Evolutionary conservation across 768 basidiomycete genomes (phyloP).

Genomic region (Boletus coccyginus): DNA sequence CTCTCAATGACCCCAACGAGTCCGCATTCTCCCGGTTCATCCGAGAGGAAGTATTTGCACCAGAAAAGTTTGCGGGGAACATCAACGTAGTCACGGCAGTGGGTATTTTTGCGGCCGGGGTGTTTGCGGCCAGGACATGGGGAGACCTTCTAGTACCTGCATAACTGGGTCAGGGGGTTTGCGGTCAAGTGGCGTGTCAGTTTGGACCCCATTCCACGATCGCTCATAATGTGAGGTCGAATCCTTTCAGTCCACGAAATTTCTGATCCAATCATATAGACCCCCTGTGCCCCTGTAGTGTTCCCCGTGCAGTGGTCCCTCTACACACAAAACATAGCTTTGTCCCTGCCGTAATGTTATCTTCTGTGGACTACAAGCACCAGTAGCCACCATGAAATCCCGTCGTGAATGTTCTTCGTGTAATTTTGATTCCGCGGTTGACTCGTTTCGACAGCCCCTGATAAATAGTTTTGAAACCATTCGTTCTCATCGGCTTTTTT

Average conservation of each 20-base stretch:
- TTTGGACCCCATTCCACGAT: neutral
- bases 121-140: constrained; percentile 70
- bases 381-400: constrained; percentile 13
- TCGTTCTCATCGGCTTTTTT: neutral
- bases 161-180: constrained; percentile 20
- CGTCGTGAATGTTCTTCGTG: constrained; percentile 12
- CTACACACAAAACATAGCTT: constrained; percentile 18
- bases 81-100: constrained; percentile 65
- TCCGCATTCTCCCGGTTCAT: constrained; percentile 53
- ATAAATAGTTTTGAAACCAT: constrained; percentile 11
- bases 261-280: constrained; percentile 5
- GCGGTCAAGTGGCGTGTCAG: neutral
- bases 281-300: neutral
- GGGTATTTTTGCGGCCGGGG: constrained; percentile 66
- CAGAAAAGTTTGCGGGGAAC: constrained; percentile 75
- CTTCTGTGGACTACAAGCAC: constrained; percentile 11
- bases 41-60: constrained; percentile 65
- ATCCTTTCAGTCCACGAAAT: neutral
- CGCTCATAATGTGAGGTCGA: constrained; percentile 5
- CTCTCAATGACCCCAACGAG: constrained; percentile 57
- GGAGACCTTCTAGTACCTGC: constrained; percentile 75
- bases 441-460: constrained; percentile 8
- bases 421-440: constrained; percentile 4
- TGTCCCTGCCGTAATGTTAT: constrained; percentile 19
- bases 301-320: constrained; percentile 1